phyloP scores from a whole-genome alignment of 805 yeast species.

The Pichia heedii region DNA sequence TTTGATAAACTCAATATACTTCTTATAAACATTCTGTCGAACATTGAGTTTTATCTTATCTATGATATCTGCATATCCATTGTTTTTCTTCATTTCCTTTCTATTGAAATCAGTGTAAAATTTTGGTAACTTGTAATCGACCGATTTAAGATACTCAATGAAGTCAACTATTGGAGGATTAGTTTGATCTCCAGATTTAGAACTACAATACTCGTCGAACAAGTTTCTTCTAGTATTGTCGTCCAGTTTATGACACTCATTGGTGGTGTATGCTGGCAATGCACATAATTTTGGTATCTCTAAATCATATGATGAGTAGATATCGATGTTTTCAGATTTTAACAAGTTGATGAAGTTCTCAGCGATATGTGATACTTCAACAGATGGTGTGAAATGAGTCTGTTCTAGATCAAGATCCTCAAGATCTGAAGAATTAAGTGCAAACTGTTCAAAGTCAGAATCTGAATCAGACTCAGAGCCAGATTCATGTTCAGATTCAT shows the following conservation, averaged over 20 bases:
- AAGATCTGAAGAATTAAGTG: neutral
- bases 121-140: conserved; percentile 8
- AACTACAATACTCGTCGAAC: conserved; percentile 10
- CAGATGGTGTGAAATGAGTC: too few species aligned
- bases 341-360: conserved; percentile 8
- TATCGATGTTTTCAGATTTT: conserved; percentile 3
- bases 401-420: neutral
- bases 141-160: conserved; percentile 2
- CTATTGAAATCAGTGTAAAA: conserved; percentile 20
- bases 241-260: conserved; percentile 8
- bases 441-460: conserved; percentile 1
- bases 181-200: neutral
- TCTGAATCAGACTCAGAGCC: neutral
- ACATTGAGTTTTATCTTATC: neutral
- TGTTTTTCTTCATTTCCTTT: neutral
- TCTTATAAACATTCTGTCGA: neutral
- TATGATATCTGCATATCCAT: neutral
- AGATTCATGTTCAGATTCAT: neutral
- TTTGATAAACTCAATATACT: neutral
- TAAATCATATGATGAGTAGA: conserved; percentile 14
- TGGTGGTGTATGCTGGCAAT: conserved; percentile 17
- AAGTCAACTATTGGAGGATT: neutral
- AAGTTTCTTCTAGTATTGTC: conserved; percentile 11
- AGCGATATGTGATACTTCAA: neutral
- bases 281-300: conserved; percentile 14